A percentile compares a stretch with the other conserved stretches of the same genome.
Conservation (phyloP, 495 filamentous ascomycete species). For the Penicillium antarcticum region DNA sequence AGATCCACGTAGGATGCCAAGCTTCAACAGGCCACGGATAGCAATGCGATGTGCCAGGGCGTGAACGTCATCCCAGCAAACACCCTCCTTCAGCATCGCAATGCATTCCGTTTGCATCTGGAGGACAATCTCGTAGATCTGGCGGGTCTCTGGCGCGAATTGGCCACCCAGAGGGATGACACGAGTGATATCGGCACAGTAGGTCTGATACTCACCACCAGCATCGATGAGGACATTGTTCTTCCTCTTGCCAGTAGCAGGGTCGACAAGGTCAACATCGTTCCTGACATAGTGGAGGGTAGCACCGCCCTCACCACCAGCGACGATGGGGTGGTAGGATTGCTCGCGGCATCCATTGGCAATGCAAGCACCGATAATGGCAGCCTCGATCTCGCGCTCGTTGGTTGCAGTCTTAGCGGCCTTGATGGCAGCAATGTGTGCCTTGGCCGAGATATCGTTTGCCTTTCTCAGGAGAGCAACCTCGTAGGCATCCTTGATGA, state of each 20-base stretch:
- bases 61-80: slow-evolving; percentile 85
- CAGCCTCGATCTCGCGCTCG: slow-evolving; percentile 78
- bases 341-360: slow-evolving; percentile 69
- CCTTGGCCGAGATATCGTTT: slow-evolving; percentile 74
- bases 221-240: slow-evolving; percentile 80
- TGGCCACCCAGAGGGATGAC: slow-evolving; percentile 78
- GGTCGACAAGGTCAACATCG: slow-evolving; percentile 53
- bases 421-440: slow-evolving; percentile 68
- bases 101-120: slow-evolving; percentile 81
- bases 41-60: slow-evolving; percentile 73
- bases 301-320: slow-evolving; percentile 69
- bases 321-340: slow-evolving; percentile 84
- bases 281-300: slow-evolving; percentile 89
- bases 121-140: slow-evolving; percentile 83
- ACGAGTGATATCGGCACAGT: slow-evolving; percentile 87
- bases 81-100: slow-evolving; percentile 67
- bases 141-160: slow-evolving; percentile 67
- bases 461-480: slow-evolving; percentile 79
- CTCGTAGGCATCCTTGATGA: slow-evolving; percentile 82
- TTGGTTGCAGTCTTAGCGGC: slow-evolving; percentile 63
- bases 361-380: slow-evolving; percentile 75
- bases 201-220: slow-evolving; percentile 74
- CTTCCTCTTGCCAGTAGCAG: slow-evolving; percentile 49
- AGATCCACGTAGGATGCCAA: slow-evolving; percentile 72
- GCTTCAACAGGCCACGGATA: slow-evolving; percentile 69